phyloP scores from a whole-genome alignment of 768 basidiomycete species.

The Glaciozyma antarctica region DNA sequence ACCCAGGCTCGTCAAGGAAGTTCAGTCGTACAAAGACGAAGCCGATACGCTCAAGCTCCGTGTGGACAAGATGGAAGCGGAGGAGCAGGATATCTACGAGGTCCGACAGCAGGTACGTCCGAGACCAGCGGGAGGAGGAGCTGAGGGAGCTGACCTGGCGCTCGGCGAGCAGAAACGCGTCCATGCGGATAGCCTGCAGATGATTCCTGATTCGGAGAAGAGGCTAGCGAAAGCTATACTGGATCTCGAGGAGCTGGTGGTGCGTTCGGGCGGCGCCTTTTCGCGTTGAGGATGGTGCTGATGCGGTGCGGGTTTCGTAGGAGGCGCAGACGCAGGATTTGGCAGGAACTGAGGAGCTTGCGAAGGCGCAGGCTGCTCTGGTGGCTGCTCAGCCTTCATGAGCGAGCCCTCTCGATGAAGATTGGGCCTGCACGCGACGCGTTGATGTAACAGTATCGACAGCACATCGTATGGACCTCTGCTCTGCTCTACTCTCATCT shows the following conservation, averaged over 20 bases:
- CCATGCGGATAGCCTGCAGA: conserved; percentile 67
- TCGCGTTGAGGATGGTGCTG: neutral
- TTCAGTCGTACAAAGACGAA: conserved; percentile 57
- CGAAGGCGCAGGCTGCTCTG: conserved; percentile 6
- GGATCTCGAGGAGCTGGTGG: conserved; percentile 59
- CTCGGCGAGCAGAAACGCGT: conserved; percentile 48
- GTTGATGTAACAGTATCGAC: no score
- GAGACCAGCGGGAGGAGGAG: neutral
- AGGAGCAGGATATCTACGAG: conserved; percentile 43
- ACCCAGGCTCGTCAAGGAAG: conserved; percentile 59
- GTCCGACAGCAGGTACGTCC: conserved; percentile 21
- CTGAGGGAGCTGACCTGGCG: neutral
- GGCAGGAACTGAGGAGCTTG: conserved; percentile 7
- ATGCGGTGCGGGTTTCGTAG: neutral
- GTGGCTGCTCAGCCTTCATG: neutral
- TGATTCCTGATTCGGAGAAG: conserved; percentile 59
- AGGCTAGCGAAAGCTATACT: conserved; percentile 55
- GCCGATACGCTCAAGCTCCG: conserved; percentile 51
- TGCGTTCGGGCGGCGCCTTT: conserved; percentile 42
- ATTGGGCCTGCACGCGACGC: no score
- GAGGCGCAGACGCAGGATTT: conserved; percentile 15
- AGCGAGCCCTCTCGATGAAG: no score
- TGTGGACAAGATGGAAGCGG: conserved; percentile 54
- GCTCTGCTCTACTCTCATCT: no score
- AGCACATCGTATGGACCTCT: no score